Base-by-base conservation (phyloP, 768 basidiomycete species). In the Suillus subluteus region DNA sequence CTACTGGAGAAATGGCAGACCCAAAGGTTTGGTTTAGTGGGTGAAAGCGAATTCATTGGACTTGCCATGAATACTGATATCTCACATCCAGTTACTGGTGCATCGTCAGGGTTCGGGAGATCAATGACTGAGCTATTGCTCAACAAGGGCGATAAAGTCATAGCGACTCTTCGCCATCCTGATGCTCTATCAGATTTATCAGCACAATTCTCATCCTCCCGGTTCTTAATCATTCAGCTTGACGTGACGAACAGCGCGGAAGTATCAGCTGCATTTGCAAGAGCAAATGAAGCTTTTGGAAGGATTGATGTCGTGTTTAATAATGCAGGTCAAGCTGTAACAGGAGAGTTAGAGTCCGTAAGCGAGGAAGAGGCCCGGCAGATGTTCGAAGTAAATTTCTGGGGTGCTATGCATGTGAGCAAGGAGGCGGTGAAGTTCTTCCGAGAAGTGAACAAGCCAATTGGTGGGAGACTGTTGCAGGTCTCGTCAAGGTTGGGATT, bases 81-180 rank as follows among this genome's bases (percentile, higher is more conserved):
- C 12, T n/a, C 35, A 12, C 18, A n/a, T 37, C 12, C 13, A 56
- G 55, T 56, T n/a, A 81, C 80, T 6, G 82, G 82, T 15, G 69
- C 78, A 6, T 79, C 79, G 3, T 74, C 79, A 13, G 81, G 83
- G 21, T 78, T 84, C 62, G 82, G 82, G 8, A 75, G 75, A 3
- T 64, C 67, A 21, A 72, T 79, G 64, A 73, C 74, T 13, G 79
- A 81, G 65, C 40, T 65, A 30, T 76, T 75, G 38, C 79, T 84
- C 48, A 58, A 62, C 38, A 68, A 69, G 3, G 81, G 82, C 16
- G 76, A 81, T 66, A 79, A 69, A 12, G 82, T 77, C 41, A 71
- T 82, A 61, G 83, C 85, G 16, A 81, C 82, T n/a, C 73, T 82
- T 15, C 82, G 82, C 63, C 78, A 71, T 37, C 80, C 81, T 11